Evolutionary conservation across 2,329 filamentous ascomycete species (phyloP).

Genomic region (Aspergillus sp.): DNA sequence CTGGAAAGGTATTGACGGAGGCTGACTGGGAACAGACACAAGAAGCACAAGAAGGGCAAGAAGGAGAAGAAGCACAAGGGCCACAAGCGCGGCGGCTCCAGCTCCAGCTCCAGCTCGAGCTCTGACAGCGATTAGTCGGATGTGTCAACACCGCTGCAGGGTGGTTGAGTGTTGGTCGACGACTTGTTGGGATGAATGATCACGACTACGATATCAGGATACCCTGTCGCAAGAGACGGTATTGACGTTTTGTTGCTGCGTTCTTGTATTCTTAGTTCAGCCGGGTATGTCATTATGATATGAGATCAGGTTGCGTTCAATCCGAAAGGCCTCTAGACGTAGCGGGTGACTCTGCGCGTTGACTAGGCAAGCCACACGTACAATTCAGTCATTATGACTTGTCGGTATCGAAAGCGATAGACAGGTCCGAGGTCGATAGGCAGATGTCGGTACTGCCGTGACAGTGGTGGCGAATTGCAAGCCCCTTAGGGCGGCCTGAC

Average conservation of each 20-base stretch:
- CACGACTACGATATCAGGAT: not conserved
- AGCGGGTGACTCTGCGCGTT: too few relatives aligned
- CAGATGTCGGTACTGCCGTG: not conserved
- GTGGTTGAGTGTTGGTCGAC: not conserved
- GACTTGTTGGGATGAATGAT: not conserved
- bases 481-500: not conserved
- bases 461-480: constrained; percentile 3
- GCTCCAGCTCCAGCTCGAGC: constrained; percentile 21
- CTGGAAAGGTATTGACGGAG: not conserved
- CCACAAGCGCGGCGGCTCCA: constrained; percentile 15
- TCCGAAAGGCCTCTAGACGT: too few relatives aligned
- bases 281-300: not conserved
- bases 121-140: constrained; percentile 11
- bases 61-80: constrained; percentile 24
- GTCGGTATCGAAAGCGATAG: not conserved
- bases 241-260: not conserved
- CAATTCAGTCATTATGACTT: not conserved
- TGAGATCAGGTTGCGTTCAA: too few relatives aligned
- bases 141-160: not conserved
- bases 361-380: too few relatives aligned
- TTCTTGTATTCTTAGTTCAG: constrained; percentile 1
- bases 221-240: not conserved
- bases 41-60: constrained; percentile 26
- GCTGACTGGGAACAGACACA: constrained; percentile 16
- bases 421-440: not conserved